Evolutionary conservation across 495 filamentous ascomycete species (phyloP), one percentile per base, ranked within the genome.

Genomic region (Cercophora scortea): DNA sequence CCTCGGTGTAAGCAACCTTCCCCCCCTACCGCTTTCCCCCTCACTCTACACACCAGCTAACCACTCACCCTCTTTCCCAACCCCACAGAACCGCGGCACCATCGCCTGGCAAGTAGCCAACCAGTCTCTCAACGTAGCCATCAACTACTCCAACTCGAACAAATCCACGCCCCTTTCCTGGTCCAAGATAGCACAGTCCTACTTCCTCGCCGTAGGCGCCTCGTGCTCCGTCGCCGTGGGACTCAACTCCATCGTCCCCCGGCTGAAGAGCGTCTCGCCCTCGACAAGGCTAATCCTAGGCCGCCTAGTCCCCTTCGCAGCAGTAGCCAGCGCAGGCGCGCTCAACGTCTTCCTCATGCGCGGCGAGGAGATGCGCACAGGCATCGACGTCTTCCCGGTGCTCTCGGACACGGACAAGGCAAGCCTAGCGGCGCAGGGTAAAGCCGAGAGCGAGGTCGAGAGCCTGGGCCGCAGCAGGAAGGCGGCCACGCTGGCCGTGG

Each of bases 291-390:
- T 86, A 10, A 81, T 91, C 32, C 81, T 95, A 15, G 77, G 79
- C 43, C 82, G 93, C 1, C 80, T 98, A 11, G 90, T 98, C 11
- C 93, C 93, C 32, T 98, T 98, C 62, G 93, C 90, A 0, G 93
- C 93, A 8, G 93, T 98, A 4, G 90, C 90, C 11, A 86, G 81
- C 50, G 93, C 93, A 3, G 88, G 87, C 52, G 89, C 86, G 1
- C 76, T 98, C 42, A 98, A 98, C 67, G 94, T 96, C 34, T 92
- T 95, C 74, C 77, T 98, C 52, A 98, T 98, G 93, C 87, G 93
- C 58, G 87, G 89, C 47, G 91, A 95, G 68, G 93, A 98, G 71
- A 95, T 97, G 55, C 76, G 89, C 61, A 81, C 76, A 44, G 93
- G 93, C 11, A 97, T 98, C 63, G 91, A 98, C 69, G 84, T 98